phyloP scores from a whole-genome alignment of 129 eudicot species.

The Artemisia argyi region DNA sequence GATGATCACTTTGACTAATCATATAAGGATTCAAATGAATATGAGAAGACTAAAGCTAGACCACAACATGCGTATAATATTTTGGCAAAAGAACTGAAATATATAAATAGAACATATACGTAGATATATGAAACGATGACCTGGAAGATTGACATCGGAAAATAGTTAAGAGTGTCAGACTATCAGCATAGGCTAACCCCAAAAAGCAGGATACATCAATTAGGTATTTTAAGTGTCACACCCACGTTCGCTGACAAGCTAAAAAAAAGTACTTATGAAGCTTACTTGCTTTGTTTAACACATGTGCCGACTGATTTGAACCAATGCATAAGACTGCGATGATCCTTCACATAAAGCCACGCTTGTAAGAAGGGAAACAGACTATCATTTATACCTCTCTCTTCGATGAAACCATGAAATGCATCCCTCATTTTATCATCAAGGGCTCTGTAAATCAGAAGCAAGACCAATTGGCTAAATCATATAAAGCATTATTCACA shows the following conservation, averaged over 20 bases:
- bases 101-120: constrained; percentile 1
- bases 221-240: neutral
- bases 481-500: neutral
- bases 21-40: neutral
- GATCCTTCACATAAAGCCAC: constrained; percentile 98
- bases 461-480: constrained; percentile 8
- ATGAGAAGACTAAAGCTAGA: neutral
- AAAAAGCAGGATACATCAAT: constrained; percentile 9
- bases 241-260: constrained; percentile 2
- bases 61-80: constrained; percentile 8
- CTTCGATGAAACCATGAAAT: constrained; percentile 72
- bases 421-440: constrained; percentile 84
- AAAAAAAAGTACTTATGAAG: constrained; percentile 1
- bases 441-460: constrained; percentile 57
- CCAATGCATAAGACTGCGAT: constrained; percentile 78
- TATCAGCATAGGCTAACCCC: neutral
- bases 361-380: constrained; percentile 93
- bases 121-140: neutral
- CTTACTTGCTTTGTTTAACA: constrained; percentile 42
- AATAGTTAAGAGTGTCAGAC: too few species aligned
- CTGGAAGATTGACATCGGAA: neutral
- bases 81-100: neutral
- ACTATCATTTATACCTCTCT: constrained; percentile 75
- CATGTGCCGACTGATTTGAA: constrained; percentile 70
- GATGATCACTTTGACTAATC: neutral